A percentile compares a stretch with the other conserved stretches of the same genome.
Evolutionary conservation across 179 eudicot genomes (phyloP).

Genomic region (Spinacia oleracea): DNA sequence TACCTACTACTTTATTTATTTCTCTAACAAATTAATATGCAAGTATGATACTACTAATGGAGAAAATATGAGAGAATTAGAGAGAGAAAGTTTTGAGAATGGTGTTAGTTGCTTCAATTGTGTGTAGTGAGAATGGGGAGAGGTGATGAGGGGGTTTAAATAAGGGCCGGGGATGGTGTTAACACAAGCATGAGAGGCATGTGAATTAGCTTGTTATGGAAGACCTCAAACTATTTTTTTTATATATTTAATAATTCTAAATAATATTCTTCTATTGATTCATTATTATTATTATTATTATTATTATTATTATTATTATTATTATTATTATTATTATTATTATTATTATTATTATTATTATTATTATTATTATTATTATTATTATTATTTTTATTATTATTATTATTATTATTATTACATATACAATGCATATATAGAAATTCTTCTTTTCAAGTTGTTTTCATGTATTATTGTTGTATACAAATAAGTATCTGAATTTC

Average conservation of each 20-base stretch:
- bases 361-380: no score
- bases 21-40: no score
- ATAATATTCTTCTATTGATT: slow-evolving; percentile 9
- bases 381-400: no score
- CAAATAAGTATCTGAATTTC: slow-evolving; percentile 20
- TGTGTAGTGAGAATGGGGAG: slow-evolving; percentile 58
- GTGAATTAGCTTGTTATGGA: slow-evolving; percentile 42
- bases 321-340: no score
- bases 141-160: slow-evolving; percentile 60
- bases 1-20: no score
- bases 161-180: slow-evolving; percentile 42
- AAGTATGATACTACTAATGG: no score
- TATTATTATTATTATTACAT: no score
- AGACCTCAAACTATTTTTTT: slow-evolving; percentile 17
- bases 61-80: slow-evolving; percentile 21
- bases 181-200: slow-evolving; percentile 54
- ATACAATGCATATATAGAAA: slow-evolving; percentile 1
- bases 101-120: slow-evolving; percentile 39
- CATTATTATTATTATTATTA: no score
- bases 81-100: slow-evolving; percentile 21
- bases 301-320: no score
- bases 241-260: not conserved
- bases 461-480: slow-evolving; percentile 25
- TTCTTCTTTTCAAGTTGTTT: slow-evolving; percentile 11
- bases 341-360: no score